Evolutionary conservation across 2,329 filamentous ascomycete genomes (phyloP).

Genomic region (Calycina herbarum): DNA sequence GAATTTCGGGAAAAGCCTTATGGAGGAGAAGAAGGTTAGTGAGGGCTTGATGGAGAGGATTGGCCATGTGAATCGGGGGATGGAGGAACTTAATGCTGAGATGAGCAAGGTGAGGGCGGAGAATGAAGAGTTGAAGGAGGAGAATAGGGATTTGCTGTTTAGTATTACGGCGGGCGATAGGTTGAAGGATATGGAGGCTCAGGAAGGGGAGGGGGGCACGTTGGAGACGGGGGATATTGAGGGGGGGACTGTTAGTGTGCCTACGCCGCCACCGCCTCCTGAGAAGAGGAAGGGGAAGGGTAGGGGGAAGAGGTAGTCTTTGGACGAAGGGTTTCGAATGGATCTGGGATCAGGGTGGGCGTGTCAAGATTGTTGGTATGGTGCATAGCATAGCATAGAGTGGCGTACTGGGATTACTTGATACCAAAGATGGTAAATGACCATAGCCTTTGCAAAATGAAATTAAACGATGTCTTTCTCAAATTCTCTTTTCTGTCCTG

Average conservation of each 20-base stretch:
- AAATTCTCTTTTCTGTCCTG: too few species aligned
- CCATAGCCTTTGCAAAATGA: too few species aligned
- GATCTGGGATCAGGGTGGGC: background rate
- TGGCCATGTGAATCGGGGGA: conserved; percentile 66
- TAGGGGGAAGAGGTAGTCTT: conserved; percentile 27
- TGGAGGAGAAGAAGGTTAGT: conserved; percentile 84
- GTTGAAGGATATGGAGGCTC: conserved; percentile 82
- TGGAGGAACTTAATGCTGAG: conserved; percentile 55
- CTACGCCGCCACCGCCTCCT: conserved; percentile 44
- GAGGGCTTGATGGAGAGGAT: conserved; percentile 82
- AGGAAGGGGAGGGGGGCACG: conserved; percentile 53
- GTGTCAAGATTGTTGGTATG: background rate
- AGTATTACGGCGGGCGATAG: conserved; percentile 84
- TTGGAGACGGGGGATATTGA: conserved; percentile 65
- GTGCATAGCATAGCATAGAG: background rate
- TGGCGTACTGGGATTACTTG: background rate
- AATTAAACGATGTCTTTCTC: too few species aligned
- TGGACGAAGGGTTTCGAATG: background rate
- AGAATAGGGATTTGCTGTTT: conserved; percentile 83
- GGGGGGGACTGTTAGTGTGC: conserved; percentile 68
- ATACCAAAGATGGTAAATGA: background rate
- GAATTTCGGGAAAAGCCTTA: conserved; percentile 70
- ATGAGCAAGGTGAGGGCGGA: conserved; percentile 59
- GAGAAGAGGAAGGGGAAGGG: conserved; percentile 29
- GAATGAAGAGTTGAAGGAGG: conserved; percentile 75